Base-by-base conservation (phyloP, 371 early-diverging fungal genomes). In the Dichotomocladium elegans region DNA sequence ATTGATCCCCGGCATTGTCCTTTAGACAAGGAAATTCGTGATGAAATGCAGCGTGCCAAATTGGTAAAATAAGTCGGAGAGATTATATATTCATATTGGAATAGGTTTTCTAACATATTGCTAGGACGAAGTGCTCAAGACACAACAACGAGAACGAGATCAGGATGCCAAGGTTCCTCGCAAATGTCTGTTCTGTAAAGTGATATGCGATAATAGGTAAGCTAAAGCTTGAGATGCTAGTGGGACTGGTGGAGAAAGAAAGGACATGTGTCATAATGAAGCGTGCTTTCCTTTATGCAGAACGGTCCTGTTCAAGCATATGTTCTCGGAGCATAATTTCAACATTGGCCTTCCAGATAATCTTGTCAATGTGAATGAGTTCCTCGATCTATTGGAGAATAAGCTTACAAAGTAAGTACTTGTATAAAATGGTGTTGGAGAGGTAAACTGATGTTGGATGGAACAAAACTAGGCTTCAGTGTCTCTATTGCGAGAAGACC, bases 321-420 rank as follows among this genome's bases (percentile, higher is more conserved):
- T 94, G 89, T 94, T 90, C 64, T 68, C 70, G 27, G 94, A 92
- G 57, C 96, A 97, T 78, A 86, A 88, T 64, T 95, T 96, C 69
- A 93, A 94, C 69, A 93, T 95, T 61, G 98, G 98, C 21, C 78
- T 91, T 12, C 91, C 92, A 1, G 95, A 95, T 58, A 95, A 96
- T 61, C 77, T 96, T 28, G 95, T 94, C 15, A 69, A 89, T 31
- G 90, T 95, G 9, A 76, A 85, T 63, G 91, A 90, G 51, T 95
- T 95, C 53, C 66, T 98, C 41, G 81, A 85, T 41, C 74, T 89
- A 52, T 72, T 97, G 22, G 86, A 89, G 52, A 64, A 66, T 27
- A 93, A 94, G 55, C 73, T 96, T 58, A 78, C 80, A 11, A 72
- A 72, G 83, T 86, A 77, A 53, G 67, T 58, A 27, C n/a, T 27